Percentiles rank a stretch among this genome's conserved stretches.
phyloP scores from a whole-genome alignment of 2,329 filamentous ascomycete genomes.

The Aureobasidium sp. region DNA sequence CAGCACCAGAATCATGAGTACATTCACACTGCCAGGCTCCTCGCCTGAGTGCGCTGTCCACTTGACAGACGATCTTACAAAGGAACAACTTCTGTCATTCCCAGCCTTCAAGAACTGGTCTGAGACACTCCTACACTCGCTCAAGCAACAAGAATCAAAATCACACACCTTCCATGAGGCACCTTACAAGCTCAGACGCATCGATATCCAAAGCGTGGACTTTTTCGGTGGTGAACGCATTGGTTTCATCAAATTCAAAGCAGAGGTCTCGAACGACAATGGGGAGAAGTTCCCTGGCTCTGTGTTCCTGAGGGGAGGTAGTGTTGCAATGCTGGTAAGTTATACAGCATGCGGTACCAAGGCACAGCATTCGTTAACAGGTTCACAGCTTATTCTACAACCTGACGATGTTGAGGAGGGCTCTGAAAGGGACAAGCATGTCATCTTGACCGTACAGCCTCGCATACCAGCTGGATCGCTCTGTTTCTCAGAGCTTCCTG shows the following conservation, averaged over 20 bases:
- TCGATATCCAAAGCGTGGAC: constrained; percentile 50
- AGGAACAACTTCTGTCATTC: constrained; percentile 42
- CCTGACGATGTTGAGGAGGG: constrained; percentile 40
- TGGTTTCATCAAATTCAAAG: constrained; percentile 52
- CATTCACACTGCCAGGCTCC: constrained; percentile 34
- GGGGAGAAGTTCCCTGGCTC: constrained; percentile 48
- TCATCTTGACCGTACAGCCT: constrained; percentile 50
- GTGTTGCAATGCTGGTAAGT: constrained; percentile 49
- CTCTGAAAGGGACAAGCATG: constrained; percentile 41
- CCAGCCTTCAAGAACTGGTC: constrained; percentile 51
- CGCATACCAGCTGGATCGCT: constrained; percentile 50
- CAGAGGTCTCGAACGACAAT: constrained; percentile 45
- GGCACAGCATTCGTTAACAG: neutral
- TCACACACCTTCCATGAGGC: constrained; percentile 45
- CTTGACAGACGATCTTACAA: constrained; percentile 36
- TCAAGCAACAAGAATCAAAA: constrained; percentile 39
- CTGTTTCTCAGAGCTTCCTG: constrained; percentile 50
- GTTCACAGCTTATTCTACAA: constrained; percentile 45
- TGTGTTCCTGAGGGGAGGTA: constrained; percentile 52
- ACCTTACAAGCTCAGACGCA: constrained; percentile 45
- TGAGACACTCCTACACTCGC: constrained; percentile 41
- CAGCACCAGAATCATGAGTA: constrained; percentile 30
- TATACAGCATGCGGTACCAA: neutral
- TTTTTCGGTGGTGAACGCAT: constrained; percentile 43
- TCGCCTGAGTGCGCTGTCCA: constrained; percentile 34